Evolutionary conservation across 2,329 filamentous ascomycete genomes (phyloP), one percentile per base, ranked within the genome.

Genomic region (Epichloe gansuensis): DNA sequence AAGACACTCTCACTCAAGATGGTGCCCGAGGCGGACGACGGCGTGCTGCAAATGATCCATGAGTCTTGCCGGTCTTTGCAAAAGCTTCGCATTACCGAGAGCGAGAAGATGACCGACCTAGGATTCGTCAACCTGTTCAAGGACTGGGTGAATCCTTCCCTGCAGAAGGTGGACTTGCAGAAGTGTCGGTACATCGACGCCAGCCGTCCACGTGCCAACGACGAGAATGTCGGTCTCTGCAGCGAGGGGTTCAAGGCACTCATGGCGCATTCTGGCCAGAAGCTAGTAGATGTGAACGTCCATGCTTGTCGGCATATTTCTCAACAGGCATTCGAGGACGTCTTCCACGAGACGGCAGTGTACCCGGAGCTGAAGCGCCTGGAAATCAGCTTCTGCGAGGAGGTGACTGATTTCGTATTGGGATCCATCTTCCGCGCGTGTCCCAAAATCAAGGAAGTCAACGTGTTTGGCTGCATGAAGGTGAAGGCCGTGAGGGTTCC

Each of bases 61-160:
- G 69, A 77, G 5, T 74, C 82, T 41, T 95, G 90, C 67, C 75
- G 69, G 6, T 69, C 73, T 1, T 75, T 97, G 15, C 68, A 65
- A 51, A 96, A 96, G 64, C 76, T 97, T 17, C 86, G 91, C 49
- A 81, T 97, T 60, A 86, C 83, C 0, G 83, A 88, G 58, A 94
- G 88, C 65, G 78, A 85, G 60, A 68, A 73, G 11, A 85, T 86
- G 69, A 90, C 86, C 0, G 91, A 97, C 64, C 74, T 75, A 4
- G 88, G 79, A 2, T 91, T 90, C 57, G 77, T 73, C 2, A 69
- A 74, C 1, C 77, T 97, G 9, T 96, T 96, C 68, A 81, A 72
- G 0, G 70, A 74, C 55, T 95, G 91, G 91, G 61, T 69, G 7
- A 95, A 95, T 62, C 80, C 80, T 2, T 77, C 85, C 0, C 73